Base-by-base conservation (phyloP, 306 rosid genomes). In the Cicer arietinum region DNA sequence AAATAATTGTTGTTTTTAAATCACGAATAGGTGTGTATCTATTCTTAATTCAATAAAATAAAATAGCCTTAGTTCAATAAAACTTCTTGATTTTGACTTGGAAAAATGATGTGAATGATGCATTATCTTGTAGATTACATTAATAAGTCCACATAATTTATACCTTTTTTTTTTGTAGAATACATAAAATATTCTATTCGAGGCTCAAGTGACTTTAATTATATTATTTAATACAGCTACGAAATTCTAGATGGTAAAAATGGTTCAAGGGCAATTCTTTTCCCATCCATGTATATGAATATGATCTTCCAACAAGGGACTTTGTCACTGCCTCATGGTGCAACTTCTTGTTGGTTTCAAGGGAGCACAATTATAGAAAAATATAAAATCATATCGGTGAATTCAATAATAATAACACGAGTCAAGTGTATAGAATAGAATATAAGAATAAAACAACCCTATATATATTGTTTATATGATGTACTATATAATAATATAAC, bases 341-440 rank as follows among this genome's bases (percentile, higher is more conserved):
- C 82, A 50, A 59, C 35, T 76, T 52, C 68, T 60, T 80, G 83
- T 77, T 68, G 84, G 84, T 74, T 80, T 79, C 78, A 79, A 84
- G 74, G 75, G 82, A 57, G 79, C 82, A 71, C 53, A 46, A 30
- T 20, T 61, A 82, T 43, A 48, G 71, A 63, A 62, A 79, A 56
- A 73, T 58, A 85, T 64, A 54, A 82, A 76, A 70, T 51, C 77
- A 61, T 35, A 60, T 80, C 82, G 67, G 84, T 81, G 70, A 65
- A 71, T 75, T 74, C 82, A 54, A 81, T 75, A 78, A 4, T 81
- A 54, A 81, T 75, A 78, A 4, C 72, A 75, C n/a, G 56, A 77
- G 8, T 74, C 41, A 53, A 14, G 72, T 56, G 52, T 40, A 13
- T 16, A 69, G 39, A 61, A 45, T 22, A 25, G 3, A 25, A 25